These are phyloP conservation scores for Verticillium tricorpus DNA, from an alignment of 2,329 filamentous ascomycete genomes.

Conservation along the genomic window DNA sequence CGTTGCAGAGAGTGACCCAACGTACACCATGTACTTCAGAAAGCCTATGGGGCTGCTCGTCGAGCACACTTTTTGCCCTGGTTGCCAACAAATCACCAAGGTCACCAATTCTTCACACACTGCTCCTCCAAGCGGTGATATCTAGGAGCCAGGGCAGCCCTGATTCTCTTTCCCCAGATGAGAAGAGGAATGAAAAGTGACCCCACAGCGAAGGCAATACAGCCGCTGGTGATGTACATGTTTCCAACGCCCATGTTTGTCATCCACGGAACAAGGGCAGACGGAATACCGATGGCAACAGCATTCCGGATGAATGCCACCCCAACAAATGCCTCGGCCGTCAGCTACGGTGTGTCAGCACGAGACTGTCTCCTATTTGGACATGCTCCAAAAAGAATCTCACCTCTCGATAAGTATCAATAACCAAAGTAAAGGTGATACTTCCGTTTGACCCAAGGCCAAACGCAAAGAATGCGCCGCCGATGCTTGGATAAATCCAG, in stretches of 20 bases:
- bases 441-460: constrained; percentile 29
- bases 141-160: constrained; percentile 9
- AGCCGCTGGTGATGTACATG: constrained; percentile 21
- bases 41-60: no score
- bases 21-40: no score
- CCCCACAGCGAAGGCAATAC: constrained; percentile 17
- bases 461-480: constrained; percentile 29
- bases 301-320: constrained; percentile 27
- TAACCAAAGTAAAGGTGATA: constrained; percentile 25
- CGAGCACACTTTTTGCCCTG: no score
- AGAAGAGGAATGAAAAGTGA: constrained; percentile 22
- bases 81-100: neutral
- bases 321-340: constrained; percentile 23
- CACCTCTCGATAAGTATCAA: constrained; percentile 31
- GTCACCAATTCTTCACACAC: constrained; percentile 1
- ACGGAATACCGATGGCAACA: constrained; percentile 21
- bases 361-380: neutral
- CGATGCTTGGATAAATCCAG: constrained; percentile 32
- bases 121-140: constrained; percentile 9
- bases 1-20: no score
- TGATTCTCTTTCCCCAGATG: constrained; percentile 25
- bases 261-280: constrained; percentile 25
- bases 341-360: constrained; percentile 13
- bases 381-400: neutral
- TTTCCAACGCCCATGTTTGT: constrained; percentile 21